A percentile compares a stretch with the other conserved stretches of the same genome.
Evolutionary conservation across 257 asterid species (phyloP).

Genomic region (Solanum pinnatisectum): DNA sequence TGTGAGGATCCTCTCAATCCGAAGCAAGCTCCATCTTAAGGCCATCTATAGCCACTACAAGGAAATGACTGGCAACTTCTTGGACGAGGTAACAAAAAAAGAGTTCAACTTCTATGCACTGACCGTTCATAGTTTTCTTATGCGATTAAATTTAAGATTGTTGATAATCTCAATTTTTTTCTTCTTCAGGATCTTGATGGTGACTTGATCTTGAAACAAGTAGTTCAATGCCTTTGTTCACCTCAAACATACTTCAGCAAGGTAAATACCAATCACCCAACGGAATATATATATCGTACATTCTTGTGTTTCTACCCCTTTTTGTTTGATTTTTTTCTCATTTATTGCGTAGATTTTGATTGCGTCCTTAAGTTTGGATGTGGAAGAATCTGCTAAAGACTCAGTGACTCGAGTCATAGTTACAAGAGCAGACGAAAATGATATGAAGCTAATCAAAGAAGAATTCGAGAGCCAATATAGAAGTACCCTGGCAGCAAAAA

Average conservation of each 20-base stretch:
- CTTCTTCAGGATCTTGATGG: constrained; percentile 43
- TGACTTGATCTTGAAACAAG: constrained; percentile 19
- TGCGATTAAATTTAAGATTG: not conserved
- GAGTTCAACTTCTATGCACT: not conserved
- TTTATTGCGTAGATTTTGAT: constrained; percentile 30
- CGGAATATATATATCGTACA: not conserved
- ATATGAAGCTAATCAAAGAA: constrained; percentile 60
- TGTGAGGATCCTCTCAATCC: constrained; percentile 51
- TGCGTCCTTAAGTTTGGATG: constrained; percentile 32
- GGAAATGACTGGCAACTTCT: constrained; percentile 39
- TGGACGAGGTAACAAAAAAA: constrained; percentile 50
- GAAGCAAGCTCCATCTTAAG: constrained; percentile 69
- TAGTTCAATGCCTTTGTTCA: constrained; percentile 54
- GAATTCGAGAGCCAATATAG: constrained; percentile 34
- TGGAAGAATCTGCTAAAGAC: constrained; percentile 47
- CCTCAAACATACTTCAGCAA: constrained; percentile 51
- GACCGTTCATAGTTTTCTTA: not conserved
- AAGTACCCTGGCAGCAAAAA: constrained; percentile 28
- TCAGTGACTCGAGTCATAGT: constrained; percentile 56
- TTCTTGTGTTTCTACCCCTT: not conserved
- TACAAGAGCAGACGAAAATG: constrained; percentile 67
- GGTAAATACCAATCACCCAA: constrained; percentile 20
- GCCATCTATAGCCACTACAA: constrained; percentile 51
- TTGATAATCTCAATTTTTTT: not conserved
- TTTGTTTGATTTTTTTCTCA: not conserved